Conservation (phyloP, 2,329 filamentous ascomycete species). For the Arthroderma sp. region DNA sequence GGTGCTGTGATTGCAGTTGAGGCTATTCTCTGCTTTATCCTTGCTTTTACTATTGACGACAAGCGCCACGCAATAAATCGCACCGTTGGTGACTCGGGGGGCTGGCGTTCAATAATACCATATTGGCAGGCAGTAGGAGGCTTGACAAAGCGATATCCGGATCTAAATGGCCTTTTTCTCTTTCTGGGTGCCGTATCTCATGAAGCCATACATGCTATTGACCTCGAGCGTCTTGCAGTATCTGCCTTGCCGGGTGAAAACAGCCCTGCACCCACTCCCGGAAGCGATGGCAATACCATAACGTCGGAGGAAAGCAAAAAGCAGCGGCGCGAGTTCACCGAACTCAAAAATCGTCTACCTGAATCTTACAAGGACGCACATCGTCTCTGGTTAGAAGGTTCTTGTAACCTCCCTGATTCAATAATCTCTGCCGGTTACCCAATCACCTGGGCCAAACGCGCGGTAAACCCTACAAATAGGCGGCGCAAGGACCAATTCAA, state of each 20-base stretch:
- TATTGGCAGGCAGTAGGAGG: slow-evolving; percentile 34
- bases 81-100: slow-evolving; percentile 25
- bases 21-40: slow-evolving; percentile 34
- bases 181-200: slow-evolving; percentile 35
- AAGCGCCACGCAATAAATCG: slow-evolving; percentile 24
- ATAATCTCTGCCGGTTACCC: slow-evolving; percentile 30
- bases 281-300: slow-evolving; percentile 29
- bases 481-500: slow-evolving; percentile 23
- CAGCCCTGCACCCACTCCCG: slow-evolving; percentile 26
- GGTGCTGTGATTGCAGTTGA: slow-evolving; percentile 30
- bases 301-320: slow-evolving; percentile 25
- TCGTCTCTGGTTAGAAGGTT: slow-evolving; percentile 32
- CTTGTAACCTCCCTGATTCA: slow-evolving; percentile 27
- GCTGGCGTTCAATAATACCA: slow-evolving; percentile 35
- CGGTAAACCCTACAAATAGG: slow-evolving; percentile 22
- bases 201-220: slow-evolving; percentile 31
- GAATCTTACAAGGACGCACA: slow-evolving; percentile 30
- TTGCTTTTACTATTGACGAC: slow-evolving; percentile 33
- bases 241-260: slow-evolving; percentile 27
- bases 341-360: slow-evolving; percentile 27
- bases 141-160: slow-evolving; percentile 25
- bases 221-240: slow-evolving; percentile 32
- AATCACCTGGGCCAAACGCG: slow-evolving; percentile 30
- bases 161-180: slow-evolving; percentile 31
- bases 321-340: slow-evolving; percentile 25